phyloP scores from a whole-genome alignment of 495 filamentous ascomycete genomes.

The Talaromyces proteolyticus region DNA sequence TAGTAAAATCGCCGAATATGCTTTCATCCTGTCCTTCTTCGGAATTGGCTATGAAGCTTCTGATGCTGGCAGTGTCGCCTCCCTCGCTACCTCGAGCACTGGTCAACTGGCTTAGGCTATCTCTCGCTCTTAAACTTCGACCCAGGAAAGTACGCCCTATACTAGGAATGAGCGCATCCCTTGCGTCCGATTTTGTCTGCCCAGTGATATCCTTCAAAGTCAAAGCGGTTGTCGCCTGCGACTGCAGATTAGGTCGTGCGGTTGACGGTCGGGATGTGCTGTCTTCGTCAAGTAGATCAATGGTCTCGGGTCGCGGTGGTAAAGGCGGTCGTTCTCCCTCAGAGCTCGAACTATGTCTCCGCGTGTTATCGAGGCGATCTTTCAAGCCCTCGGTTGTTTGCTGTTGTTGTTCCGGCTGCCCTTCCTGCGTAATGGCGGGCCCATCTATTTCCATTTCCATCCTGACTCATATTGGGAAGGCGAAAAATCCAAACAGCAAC shows the following conservation, averaged over 20 bases:
- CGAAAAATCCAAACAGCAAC: neutral
- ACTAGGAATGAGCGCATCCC: neutral
- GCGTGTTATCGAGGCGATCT: neutral
- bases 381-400: neutral
- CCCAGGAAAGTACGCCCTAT: constrained; percentile 1
- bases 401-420: neutral
- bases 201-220: constrained; percentile 72
- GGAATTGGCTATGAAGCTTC: constrained; percentile 72
- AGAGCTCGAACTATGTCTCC: constrained; percentile 20
- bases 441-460: neutral
- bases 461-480: constrained; percentile 1
- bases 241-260: constrained; percentile 47
- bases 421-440: constrained; percentile 1
- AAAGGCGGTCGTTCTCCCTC: constrained; percentile 54
- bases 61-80: constrained; percentile 79
- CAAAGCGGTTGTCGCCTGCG: constrained; percentile 76
- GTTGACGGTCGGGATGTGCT: constrained; percentile 15
- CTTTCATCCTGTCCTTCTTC: constrained; percentile 76
- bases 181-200: constrained; percentile 44
- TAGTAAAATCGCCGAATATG: constrained; percentile 64
- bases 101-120: constrained; percentile 40
- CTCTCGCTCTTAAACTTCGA: constrained; percentile 26
- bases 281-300: constrained; percentile 36
- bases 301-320: constrained; percentile 57
- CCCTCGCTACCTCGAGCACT: constrained; percentile 52